Conservation (phyloP, 2,329 filamentous ascomycete genomes). For the Parasarocladium wereldwijsianum region DNA sequence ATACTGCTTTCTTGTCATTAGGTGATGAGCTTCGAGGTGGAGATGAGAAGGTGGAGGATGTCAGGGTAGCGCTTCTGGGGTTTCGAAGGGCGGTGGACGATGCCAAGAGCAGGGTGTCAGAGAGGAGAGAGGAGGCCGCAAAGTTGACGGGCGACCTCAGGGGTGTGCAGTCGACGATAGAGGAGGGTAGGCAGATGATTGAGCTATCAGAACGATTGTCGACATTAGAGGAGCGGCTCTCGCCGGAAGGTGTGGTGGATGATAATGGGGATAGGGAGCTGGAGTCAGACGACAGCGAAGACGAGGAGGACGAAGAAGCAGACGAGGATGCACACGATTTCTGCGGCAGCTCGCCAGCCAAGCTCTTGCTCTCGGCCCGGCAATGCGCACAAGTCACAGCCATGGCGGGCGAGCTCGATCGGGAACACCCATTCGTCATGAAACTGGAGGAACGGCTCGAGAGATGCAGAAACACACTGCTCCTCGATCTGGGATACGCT, state of each 20-base stretch:
- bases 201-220: conserved; percentile 50
- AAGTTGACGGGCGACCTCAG: conserved; percentile 51
- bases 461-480: conserved; percentile 39
- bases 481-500: conserved; percentile 39
- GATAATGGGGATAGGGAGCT: conserved; percentile 7
- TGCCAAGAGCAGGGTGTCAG: conserved; percentile 50
- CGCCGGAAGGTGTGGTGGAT: conserved; percentile 28
- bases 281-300: conserved; percentile 17
- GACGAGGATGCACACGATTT: conserved; percentile 15
- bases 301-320: conserved; percentile 24
- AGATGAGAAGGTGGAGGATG: conserved; percentile 81
- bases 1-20: conserved; percentile 75
- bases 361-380: conserved; percentile 27
- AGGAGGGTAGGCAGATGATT: conserved; percentile 44
- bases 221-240: conserved; percentile 48
- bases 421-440: conserved; percentile 32
- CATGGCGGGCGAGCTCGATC: conserved; percentile 28
- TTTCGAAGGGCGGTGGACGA: conserved; percentile 72
- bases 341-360: conserved; percentile 30
- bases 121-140: conserved; percentile 48
- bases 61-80: conserved; percentile 72
- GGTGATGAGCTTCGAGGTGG: conserved; percentile 73
- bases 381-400: conserved; percentile 28
- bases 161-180: conserved; percentile 47
- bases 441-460: conserved; percentile 36